Evolutionary conservation across 2,329 filamentous ascomycete species (phyloP), one percentile per base, ranked within the genome.

Genomic region (Curvularia sp.): DNA sequence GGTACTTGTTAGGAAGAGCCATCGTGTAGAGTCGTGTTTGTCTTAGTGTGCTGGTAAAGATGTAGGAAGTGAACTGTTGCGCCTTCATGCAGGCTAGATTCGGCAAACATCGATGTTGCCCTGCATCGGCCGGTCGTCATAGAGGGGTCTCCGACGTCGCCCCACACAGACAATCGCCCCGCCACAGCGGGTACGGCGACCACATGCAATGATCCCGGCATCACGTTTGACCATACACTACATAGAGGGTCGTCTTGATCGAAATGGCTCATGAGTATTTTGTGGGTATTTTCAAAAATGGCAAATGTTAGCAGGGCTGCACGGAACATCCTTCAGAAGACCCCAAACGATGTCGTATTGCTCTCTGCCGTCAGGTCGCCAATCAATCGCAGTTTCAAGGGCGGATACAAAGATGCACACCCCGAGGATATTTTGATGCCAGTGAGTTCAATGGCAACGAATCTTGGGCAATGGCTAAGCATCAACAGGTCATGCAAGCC

Each of bases 311-410:
- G 69, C 63, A 70, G 58, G 64, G 58, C 67, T 39, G 63, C 71
- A 15, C 67, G 71, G 61, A 85, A 88, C 71, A 87, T 96, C 69
- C 87, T 96, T 60, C 80, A 88, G 70, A 93, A 97, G 82, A 94
- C 94, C 77, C 87, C 93, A 63, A 94, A 98, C 78, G 95, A 98
- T 83, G 86, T 98, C 48, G 94, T 98, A 73, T 94, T 98, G 73
- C 97, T 95, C 8, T 87, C 95, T 48, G 92, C 93, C 21, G 84
- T 93, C 69, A 90, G 94, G 55, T 97, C 94, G 30, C 92, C 95
- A 1, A 84, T 98, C 59, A 85, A 90, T 75, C 97, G 96, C 81
- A 92, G 86, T 55, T 86, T 85, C 77, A 97, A 97, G 83, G 93
- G 94, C 63, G 92, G 92, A 41, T 91, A 97, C 83, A 98, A 97